Percentiles rank a stretch among this genome's conserved stretches.
Conservation (phyloP, 495 filamentous ascomycete species). For the Neurospora terricola region DNA sequence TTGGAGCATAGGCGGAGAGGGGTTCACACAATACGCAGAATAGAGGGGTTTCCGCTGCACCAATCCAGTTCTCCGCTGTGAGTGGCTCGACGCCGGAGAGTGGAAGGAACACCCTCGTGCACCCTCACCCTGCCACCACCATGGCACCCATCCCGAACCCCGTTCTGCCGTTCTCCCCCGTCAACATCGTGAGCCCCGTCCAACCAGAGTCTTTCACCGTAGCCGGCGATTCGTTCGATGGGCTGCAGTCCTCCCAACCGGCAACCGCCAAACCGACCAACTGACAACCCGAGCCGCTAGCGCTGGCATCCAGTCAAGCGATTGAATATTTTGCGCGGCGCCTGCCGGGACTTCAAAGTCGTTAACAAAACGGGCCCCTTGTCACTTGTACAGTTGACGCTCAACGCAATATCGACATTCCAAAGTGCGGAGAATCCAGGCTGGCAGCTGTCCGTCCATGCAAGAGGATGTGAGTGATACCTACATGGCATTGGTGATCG, state of each 20-base stretch:
- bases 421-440: not conserved
- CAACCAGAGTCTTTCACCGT: not conserved
- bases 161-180: not conserved
- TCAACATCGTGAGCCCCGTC: not conserved
- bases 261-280: not conserved
- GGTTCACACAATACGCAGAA: not conserved
- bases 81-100: not conserved
- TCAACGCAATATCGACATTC: not conserved
- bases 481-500: not conserved
- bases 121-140: not conserved
- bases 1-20: not conserved
- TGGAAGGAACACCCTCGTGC: not conserved
- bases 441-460: not conserved
- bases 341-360: not conserved
- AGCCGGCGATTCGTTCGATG: not conserved
- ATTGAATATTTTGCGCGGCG: not conserved
- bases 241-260: not conserved
- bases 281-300: not conserved
- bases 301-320: not conserved
- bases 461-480: not conserved
- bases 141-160: not conserved
- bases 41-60: not conserved
- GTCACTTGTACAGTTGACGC: not conserved
- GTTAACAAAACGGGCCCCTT: not conserved
- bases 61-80: not conserved